Evolutionary conservation across 2,329 filamentous ascomycete genomes (phyloP), one percentile per base, ranked within the genome.

Genomic region (Aspergillus fumigatiaffinis): DNA sequence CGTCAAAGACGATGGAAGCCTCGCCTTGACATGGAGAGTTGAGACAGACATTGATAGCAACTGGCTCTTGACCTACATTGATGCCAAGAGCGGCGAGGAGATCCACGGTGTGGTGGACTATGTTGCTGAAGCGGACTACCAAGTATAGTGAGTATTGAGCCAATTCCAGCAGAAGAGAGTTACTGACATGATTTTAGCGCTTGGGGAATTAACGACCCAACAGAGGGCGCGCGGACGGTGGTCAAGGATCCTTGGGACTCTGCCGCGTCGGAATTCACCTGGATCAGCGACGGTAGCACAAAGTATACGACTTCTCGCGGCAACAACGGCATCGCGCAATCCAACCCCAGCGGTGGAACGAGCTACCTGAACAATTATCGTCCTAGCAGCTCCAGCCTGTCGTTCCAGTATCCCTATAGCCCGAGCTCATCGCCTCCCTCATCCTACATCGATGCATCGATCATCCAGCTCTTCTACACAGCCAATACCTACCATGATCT

Each of bases 401-500:
- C 52, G 1, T 63, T 63, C 48, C 35, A 50, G 3, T 63, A 56
- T 20, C 59, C 59, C 4, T 63, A 60, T 28, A 28, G 50, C n/a
- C 3, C 42, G 1, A 56, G 50, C 47, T n/a, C 20, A 17, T 35
- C 60, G 20, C 41, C 35, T 5, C 59, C 60, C 1, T 29, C 42
- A 2, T 59, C 56, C 7, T 63, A 63, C 47, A 54, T 58, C 17
- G 55, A 63, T 42, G 60, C 60, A 2, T 61, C 60, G 3, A 59
- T 63, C 44, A 54, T 53, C 2, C 60, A 63, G 47, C 52, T 63
- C 5, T 63, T 63, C 55, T 63, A 63, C 46, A 63, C 60, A 2
- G 59, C 53, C n/a, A 63, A 63, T 42, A 53, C 47, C n/a, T 63
- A 63, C 32, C 60, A 63, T 50, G 60, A 63, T 38, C 58, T 63